A percentile compares a stretch with the other conserved stretches of the same genome.
Evolutionary conservation across 805 yeast species (phyloP).

Genomic region (Danielozyma ontarioensis): DNA sequence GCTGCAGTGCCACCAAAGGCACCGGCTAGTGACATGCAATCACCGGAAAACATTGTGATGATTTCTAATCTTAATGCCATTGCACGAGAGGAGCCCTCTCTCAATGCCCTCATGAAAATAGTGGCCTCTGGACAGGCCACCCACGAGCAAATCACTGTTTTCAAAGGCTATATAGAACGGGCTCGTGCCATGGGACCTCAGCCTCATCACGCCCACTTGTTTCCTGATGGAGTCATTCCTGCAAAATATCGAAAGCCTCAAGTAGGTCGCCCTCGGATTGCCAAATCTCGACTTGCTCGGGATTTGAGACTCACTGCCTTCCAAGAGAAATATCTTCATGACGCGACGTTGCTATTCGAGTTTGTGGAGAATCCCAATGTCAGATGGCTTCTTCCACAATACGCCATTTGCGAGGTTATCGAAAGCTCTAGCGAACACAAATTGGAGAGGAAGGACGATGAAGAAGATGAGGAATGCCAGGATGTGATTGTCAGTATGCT

Average conservation of each 20-base stretch:
- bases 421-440: conserved; percentile 5
- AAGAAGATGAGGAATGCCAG: conserved; percentile 14
- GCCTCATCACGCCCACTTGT: conserved; percentile 33
- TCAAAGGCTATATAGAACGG: conserved; percentile 73
- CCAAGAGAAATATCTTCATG: conserved; percentile 63
- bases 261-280: neutral
- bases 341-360: conserved; percentile 79
- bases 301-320: conserved; percentile 69
- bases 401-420: conserved; percentile 63
- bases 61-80: conserved; percentile 78
- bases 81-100: conserved; percentile 65
- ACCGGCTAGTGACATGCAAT: conserved; percentile 40
- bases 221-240: conserved; percentile 6
- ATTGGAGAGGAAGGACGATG: conserved; percentile 8
- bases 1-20: conserved; percentile 14
- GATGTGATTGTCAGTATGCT: conserved; percentile 46
- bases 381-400: conserved; percentile 70
- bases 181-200: conserved; percentile 74
- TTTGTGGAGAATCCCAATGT: conserved; percentile 74
- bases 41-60: conserved; percentile 72
- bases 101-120: conserved; percentile 70
- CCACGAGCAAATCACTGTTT: conserved; percentile 64
- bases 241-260: neutral
- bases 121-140: conserved; percentile 83
- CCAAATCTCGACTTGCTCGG: conserved; percentile 15